Evolutionary conservation across 257 asterid genomes (phyloP).

Genomic region (Fraxinus pennsylvanica): DNA sequence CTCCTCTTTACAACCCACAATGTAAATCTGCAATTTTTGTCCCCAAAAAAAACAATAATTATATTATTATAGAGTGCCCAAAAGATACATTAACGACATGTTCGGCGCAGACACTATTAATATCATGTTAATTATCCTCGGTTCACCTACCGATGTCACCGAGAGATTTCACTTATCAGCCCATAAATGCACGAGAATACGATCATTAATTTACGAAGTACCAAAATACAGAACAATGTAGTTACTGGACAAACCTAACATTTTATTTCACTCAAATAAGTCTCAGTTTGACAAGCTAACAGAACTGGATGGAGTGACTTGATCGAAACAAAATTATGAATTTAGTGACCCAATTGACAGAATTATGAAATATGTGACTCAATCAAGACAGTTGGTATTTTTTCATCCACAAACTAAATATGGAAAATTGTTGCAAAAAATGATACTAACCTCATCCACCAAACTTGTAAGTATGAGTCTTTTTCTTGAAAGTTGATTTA

Average conservation of each 20-base stretch:
- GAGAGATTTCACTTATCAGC: not conserved
- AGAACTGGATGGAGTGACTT: not conserved
- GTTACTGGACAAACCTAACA: not conserved
- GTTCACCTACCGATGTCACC: not conserved
- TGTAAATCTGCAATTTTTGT: slow-evolving; percentile 10
- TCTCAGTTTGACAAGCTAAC: not conserved
- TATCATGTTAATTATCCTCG: no score
- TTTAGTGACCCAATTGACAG: not conserved
- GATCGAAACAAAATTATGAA: not conserved
- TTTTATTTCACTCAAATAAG: not conserved
- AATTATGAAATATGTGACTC: not conserved
- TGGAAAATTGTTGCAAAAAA: not conserved
- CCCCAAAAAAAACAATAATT: slow-evolving; percentile 2
- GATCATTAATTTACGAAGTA: not conserved
- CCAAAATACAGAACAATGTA: not conserved
- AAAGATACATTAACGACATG: not conserved
- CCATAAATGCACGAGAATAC: not conserved
- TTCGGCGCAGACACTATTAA: not conserved
- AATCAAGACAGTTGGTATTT: no score
- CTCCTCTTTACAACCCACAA: slow-evolving; percentile 32
- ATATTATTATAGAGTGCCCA: not conserved
- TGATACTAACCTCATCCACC: slow-evolving; percentile 50
- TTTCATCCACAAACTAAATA: not conserved
- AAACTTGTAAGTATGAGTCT: slow-evolving; percentile 45
- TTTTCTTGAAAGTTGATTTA: slow-evolving; percentile 67